Percentiles rank a stretch among this genome's conserved stretches.
phyloP scores from a whole-genome alignment of 768 basidiomycete species.

The Pisolithus orientalis region DNA sequence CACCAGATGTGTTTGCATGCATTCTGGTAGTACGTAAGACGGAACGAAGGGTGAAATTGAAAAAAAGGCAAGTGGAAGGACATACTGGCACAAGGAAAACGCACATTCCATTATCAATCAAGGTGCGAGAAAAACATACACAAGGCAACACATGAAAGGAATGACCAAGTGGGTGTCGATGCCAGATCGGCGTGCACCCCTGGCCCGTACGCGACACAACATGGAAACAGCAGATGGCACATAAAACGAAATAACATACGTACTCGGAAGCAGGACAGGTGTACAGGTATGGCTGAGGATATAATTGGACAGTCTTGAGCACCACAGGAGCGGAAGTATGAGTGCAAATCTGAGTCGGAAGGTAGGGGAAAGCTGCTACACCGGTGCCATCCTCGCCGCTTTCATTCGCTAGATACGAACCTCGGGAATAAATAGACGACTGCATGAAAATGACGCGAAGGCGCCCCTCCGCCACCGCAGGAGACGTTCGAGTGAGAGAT shows the following conservation, averaged over 20 bases:
- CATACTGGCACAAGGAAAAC: no score
- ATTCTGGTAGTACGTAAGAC: no score
- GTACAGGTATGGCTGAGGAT: slow-evolving; percentile 2
- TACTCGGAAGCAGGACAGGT: slow-evolving; percentile 8
- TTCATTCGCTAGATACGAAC: slow-evolving; percentile 10
- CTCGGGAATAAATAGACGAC: slow-evolving; percentile 37
- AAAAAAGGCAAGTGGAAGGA: no score
- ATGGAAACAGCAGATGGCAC: no score
- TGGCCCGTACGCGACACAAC: not conserved
- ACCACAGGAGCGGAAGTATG: slow-evolving; percentile 1
- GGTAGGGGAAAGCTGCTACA: slow-evolving; percentile 26
- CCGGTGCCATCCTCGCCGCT: slow-evolving; percentile 21
- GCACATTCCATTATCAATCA: no score
- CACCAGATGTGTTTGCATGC: no score
- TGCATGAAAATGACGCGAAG: slow-evolving; percentile 58
- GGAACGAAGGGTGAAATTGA: no score
- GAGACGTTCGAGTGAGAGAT: slow-evolving; percentile 50
- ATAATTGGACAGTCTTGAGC: not conserved
- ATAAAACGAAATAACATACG: slow-evolving; percentile 7
- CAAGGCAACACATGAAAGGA: no score
- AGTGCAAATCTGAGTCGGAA: slow-evolving; percentile 14
- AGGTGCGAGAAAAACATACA: no score
- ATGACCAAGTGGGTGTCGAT: no score
- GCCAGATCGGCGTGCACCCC: slow-evolving; percentile 1
- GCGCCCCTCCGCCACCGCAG: slow-evolving; percentile 41